These are phyloP conservation scores for Phlebiopsis gigantea DNA, from an alignment of 768 basidiomycete genomes.

Conservation along the genomic window DNA sequence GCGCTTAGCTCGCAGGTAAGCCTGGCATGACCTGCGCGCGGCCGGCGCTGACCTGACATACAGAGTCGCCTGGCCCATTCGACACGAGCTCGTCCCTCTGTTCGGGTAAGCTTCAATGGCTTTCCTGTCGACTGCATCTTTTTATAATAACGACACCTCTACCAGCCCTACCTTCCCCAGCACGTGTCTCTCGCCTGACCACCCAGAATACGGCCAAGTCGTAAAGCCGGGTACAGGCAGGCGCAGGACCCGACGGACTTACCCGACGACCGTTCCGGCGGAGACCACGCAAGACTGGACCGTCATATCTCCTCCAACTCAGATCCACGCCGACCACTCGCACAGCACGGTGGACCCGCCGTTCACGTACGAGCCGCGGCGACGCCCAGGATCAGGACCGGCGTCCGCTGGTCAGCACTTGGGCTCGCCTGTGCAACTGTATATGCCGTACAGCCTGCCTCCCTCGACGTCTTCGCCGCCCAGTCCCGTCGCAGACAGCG, in stretches of 20 bases:
- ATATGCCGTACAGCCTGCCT: slow-evolving; percentile 20
- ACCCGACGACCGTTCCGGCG: slow-evolving; percentile 33
- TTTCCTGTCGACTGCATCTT: slow-evolving; percentile 6
- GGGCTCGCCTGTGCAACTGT: slow-evolving; percentile 22
- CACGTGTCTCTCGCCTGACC: slow-evolving; percentile 80
- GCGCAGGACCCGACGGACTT: slow-evolving; percentile 52
- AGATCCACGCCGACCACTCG: background rate
- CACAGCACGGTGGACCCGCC: slow-evolving; percentile 2
- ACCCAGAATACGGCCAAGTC: slow-evolving; percentile 83
- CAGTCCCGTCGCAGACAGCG: background rate
- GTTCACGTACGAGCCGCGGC: slow-evolving; percentile 16
- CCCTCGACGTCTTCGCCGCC: slow-evolving; percentile 14
- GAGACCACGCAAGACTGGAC: slow-evolving; percentile 41
- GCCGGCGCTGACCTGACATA: slow-evolving; percentile 4
- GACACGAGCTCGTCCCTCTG: slow-evolving; percentile 79
- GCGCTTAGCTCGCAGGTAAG: slow-evolving; percentile 72
- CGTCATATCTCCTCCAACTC: slow-evolving; percentile 36
- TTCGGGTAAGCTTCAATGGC: slow-evolving; percentile 55
- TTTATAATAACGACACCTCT: slow-evolving; percentile 3
- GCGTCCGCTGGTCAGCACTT: background rate
- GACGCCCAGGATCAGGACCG: slow-evolving; percentile 16
- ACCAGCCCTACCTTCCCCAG: slow-evolving; percentile 76
- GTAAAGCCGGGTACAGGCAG: slow-evolving; percentile 51
- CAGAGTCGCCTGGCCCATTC: slow-evolving; percentile 86
- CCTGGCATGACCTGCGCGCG: background rate